Conservation (phyloP, 1,284 basidiomycete species). For the Chalciporus sp. region DNA sequence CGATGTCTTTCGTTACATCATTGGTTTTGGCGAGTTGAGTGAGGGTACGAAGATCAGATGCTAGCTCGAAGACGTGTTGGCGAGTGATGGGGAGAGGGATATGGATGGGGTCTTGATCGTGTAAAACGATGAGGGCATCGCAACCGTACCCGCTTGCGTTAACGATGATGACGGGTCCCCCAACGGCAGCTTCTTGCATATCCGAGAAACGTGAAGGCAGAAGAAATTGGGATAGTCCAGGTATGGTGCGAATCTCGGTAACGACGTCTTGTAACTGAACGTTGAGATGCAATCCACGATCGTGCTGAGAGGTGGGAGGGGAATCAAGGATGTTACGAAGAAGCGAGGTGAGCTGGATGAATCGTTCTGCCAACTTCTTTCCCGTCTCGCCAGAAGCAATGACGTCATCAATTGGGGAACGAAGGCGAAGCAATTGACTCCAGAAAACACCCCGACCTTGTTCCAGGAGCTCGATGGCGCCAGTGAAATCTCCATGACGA, state of each 20-base stretch:
- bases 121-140: slow-evolving; percentile 24
- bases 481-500: neutral
- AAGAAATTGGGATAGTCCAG: slow-evolving; percentile 22
- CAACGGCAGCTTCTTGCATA: slow-evolving; percentile 25
- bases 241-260: neutral
- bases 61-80: neutral
- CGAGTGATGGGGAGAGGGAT: slow-evolving; percentile 10
- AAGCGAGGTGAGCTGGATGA: neutral
- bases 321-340: neutral
- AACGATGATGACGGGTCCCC: slow-evolving; percentile 36
- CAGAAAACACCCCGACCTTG: slow-evolving; percentile 14
- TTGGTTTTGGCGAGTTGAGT: neutral
- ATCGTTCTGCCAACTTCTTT: neutral
- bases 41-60: neutral
- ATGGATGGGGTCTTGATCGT: slow-evolving; percentile 10
- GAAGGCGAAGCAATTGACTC: neutral
- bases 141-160: slow-evolving; percentile 22
- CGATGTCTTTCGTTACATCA: neutral
- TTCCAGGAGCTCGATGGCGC: slow-evolving; percentile 14
- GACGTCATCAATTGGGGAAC: slow-evolving; percentile 2
- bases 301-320: slow-evolving; percentile 12
- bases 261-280: neutral
- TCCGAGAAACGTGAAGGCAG: slow-evolving; percentile 17
- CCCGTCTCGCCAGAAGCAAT: neutral
- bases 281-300: neutral